Percentiles rank a stretch among this genome's conserved stretches.
Evolutionary conservation across 495 filamentous ascomycete genomes (phyloP).

Genomic region (Friedmanniomyces endolithicus): DNA sequence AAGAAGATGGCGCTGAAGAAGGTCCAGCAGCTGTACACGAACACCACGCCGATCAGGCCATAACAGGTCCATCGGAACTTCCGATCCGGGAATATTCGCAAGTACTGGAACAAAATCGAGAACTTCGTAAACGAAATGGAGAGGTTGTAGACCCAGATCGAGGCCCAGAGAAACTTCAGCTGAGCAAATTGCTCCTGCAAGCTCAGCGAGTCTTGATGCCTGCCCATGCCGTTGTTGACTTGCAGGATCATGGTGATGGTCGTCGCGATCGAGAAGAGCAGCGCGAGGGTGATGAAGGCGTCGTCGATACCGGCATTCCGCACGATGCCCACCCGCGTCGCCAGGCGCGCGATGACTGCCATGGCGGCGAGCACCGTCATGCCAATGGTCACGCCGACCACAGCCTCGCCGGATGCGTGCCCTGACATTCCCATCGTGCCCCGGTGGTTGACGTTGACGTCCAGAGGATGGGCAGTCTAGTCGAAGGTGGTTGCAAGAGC

Average conservation of each 20-base stretch:
- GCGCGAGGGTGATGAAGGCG: conserved; percentile 17
- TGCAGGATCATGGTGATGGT: conserved; percentile 16
- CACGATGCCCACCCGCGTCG: conserved; percentile 18
- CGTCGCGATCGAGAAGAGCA: conserved; percentile 21
- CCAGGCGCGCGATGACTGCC: conserved; percentile 17
- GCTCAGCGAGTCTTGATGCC: conserved; percentile 11
- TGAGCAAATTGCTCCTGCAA: conserved; percentile 1
- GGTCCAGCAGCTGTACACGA: conserved; percentile 20
- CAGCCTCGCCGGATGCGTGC: conserved; percentile 9
- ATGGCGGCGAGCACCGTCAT: conserved; percentile 14
- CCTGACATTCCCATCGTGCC: conserved; percentile 7
- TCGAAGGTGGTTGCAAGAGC: too few species aligned
- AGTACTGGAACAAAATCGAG: conserved; percentile 26
- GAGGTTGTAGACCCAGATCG: conserved; percentile 22
- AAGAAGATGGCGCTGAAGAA: conserved; percentile 24
- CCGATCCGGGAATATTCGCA: conserved; percentile 18
- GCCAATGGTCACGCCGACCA: conserved; percentile 5
- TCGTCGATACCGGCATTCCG: conserved; percentile 19
- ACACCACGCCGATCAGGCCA: conserved; percentile 17
- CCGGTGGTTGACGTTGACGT: neutral
- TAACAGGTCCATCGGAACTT: conserved; percentile 19
- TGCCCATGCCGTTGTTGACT: conserved; percentile 23
- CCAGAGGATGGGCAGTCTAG: too few species aligned
- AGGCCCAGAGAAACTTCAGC: conserved; percentile 21
- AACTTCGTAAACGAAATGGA: conserved; percentile 22